Evolutionary conservation across 1,284 basidiomycete species (phyloP), one percentile per base, ranked within the genome.

Genomic region (Vanrija pseudolonga): DNA sequence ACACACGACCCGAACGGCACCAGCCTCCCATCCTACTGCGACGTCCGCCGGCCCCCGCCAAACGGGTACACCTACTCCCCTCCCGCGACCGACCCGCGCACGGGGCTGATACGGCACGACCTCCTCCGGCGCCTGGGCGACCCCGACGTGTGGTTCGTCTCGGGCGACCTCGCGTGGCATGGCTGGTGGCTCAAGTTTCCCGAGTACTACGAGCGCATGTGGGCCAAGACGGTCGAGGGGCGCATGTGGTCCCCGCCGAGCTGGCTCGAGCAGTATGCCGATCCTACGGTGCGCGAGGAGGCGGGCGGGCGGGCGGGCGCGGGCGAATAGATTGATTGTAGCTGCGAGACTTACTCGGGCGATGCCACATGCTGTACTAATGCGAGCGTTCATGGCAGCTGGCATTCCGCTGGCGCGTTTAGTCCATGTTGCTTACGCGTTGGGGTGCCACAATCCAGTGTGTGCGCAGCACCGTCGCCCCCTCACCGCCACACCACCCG

Each of bases 181-280:
- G 54, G 53, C 15, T 61, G 56, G 59, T 57, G 59, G 56, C 61
- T 59, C 59, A 65, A 65, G 51, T 52, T 48, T 9, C 45, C 32
- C 15, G 57, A 63, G 22, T 9, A 32, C 17, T 65, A 51, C 37
- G 50, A 50, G 39, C 50, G 56, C 49, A 56, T 61, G 32, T 65
- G 61, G 61, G 14, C 20, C 17, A 47, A 48, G 47, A 28, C 41
- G 46, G 48, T 59, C 19, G 39, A 63, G 59, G 63, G 63, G 20
- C 43, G 17, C 36, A 50, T 61, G 45, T 63, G 63, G 63, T 40
- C 19, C 14, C 56, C 61, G n/a, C 63, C 63, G 8, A 40, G 43
- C 6, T 61, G 59, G 61, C 22, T 65, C 7, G 22, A 50, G 32
- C 6, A 18, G 46, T 38, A 18, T 20, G 52, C 52, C n/a, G 52